These are phyloP conservation scores for Phaeosphaeriaceae sp. DNA, from an alignment of 2,329 filamentous ascomycete genomes.

Conservation along the genomic window DNA sequence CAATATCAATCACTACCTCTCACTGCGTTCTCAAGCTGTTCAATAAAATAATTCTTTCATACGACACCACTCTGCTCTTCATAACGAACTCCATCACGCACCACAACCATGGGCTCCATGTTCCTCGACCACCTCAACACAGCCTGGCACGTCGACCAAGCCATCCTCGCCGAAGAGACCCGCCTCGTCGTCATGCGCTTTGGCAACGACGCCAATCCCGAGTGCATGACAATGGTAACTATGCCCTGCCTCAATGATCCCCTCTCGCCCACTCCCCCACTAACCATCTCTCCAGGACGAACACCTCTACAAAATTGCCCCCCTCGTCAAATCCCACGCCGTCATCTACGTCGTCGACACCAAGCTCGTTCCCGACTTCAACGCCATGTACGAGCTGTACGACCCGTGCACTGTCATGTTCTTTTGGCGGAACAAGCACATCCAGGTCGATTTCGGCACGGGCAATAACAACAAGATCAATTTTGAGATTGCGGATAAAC, in stretches of 20 bases:
- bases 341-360: constrained; percentile 87
- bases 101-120: constrained; percentile 75
- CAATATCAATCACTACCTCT: too few species aligned
- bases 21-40: too few species aligned
- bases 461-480: constrained; percentile 98
- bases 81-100: too few species aligned
- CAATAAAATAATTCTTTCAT: too few species aligned
- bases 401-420: constrained; percentile 93
- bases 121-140: constrained; percentile 86
- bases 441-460: constrained; percentile 61
- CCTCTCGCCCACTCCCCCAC: neutral
- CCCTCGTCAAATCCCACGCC: constrained; percentile 80
- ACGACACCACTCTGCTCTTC: neutral
- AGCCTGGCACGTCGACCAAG: constrained; percentile 97
- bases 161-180: constrained; percentile 79
- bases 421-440: constrained; percentile 71
- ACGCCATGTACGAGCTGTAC: constrained; percentile 88
- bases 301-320: constrained; percentile 30
- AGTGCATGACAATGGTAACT: constrained; percentile 54
- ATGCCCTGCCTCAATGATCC: neutral
- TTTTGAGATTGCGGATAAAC: constrained; percentile 91
- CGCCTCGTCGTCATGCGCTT: constrained; percentile 89
- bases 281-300: constrained; percentile 15
- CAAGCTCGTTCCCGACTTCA: constrained; percentile 81
- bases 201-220: constrained; percentile 79